A percentile compares a stretch with the other conserved stretches of the same genome.
phyloP scores from a whole-genome alignment of 441 rosid species.

The Adansonia gregorii region DNA sequence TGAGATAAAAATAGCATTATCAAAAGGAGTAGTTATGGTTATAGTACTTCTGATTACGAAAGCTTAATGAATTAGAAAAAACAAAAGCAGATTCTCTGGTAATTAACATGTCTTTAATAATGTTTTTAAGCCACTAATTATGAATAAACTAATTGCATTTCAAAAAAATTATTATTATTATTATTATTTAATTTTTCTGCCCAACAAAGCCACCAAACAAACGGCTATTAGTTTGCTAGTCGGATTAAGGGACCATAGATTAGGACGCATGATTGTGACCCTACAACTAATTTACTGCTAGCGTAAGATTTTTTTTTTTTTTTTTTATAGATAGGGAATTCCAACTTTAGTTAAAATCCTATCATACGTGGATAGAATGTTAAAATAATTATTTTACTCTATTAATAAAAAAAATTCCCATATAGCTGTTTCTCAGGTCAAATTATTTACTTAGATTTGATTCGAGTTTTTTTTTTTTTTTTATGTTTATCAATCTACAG shows the following conservation, averaged over 20 bases:
- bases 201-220: not conserved
- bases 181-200: not conserved
- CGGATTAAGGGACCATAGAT: not conserved
- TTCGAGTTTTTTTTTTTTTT: no score
- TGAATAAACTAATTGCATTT: not conserved
- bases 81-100: no score
- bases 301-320: no score
- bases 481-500: no score
- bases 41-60: not conserved
- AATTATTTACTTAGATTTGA: no score
- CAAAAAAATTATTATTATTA: not conserved
- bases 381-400: no score
- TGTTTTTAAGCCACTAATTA: not conserved
- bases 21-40: conserved; percentile 24
- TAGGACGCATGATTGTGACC: not conserved
- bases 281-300: not conserved
- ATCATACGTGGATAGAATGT: no score
- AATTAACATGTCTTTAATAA: not conserved
- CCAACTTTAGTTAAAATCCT: no score
- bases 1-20: conserved; percentile 28
- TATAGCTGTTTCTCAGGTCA: no score
- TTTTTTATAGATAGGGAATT: no score
- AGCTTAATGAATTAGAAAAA: not conserved
- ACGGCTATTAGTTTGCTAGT: not conserved
- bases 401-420: no score